Evolutionary conservation across 2,329 filamentous ascomycete genomes (phyloP).

Genomic region (Penicillium digitatum): DNA sequence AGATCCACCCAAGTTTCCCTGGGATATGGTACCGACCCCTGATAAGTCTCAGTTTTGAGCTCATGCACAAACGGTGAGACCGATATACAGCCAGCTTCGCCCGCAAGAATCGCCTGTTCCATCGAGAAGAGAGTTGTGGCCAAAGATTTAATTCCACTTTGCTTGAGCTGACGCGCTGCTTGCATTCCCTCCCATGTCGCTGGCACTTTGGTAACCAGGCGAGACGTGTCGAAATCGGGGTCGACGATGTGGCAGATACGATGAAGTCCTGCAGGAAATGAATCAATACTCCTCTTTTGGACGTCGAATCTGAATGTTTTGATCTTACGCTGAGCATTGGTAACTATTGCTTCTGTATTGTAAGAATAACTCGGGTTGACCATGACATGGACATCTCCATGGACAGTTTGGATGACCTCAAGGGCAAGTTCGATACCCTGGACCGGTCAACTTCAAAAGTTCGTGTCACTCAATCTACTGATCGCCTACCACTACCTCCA

Average conservation of each 20-base stretch:
- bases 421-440: neutral
- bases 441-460: neutral
- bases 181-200: neutral
- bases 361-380: neutral
- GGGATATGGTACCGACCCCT: neutral
- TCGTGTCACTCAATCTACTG: neutral
- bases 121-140: conserved; percentile 53
- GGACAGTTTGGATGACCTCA: neutral
- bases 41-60: conserved; percentile 12
- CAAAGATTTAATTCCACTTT: neutral
- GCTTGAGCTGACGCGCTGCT: neutral
- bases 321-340: neutral
- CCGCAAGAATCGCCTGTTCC: conserved; percentile 55
- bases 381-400: neutral
- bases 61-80: conserved; percentile 61
- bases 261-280: neutral
- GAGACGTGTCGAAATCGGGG: neutral
- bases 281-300: neutral
- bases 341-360: neutral
- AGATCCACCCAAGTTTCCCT: neutral
- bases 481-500: neutral
- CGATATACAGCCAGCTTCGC: conserved; percentile 53
- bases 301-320: neutral
- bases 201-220: neutral
- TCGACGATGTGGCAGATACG: neutral